Base-by-base conservation (phyloP, 345 rosid genomes). In the Anastatica hierochuntica region DNA sequence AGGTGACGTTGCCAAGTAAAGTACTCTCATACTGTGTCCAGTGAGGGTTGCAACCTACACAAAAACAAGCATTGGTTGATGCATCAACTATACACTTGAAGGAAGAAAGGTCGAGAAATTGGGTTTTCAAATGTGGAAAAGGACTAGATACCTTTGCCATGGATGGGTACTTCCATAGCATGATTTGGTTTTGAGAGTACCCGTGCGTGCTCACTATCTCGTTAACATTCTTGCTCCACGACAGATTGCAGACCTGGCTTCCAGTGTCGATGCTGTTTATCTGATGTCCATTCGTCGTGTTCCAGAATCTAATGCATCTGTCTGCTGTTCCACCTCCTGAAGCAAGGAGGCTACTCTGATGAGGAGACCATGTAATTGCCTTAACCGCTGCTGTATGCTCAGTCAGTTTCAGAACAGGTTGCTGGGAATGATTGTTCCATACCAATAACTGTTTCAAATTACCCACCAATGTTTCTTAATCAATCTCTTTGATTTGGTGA, bases 301-400 rank as follows among this genome's bases (percentile, higher is more conserved):
- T 92, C 98, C 98, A 88, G 62, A 92, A 85, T 40, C 95, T 86
- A 67, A 92, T 83, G 60, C 95, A 88, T 43, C 98, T 69, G 58
- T 92, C 98, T 8, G 97, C 97, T 1, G 98, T 92, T 68, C 98
- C 98, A 27, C 98, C 98, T 50, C 94, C 97, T 2, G 98, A 92
- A 63, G 90, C 97, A 55, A 92, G 98, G 52, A 92, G 88, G 49
- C 79, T 63, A 27, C 76, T 92, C 78, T 88, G 97, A 64, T 92
- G 98, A 41, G 97, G 98, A 30, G 98, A 88, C 98, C 98, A 92
- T 50, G 97, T 73, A 34, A 92, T 85, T 46, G 97, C 98, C 72
- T 92, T 92, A 7, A 88, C 95, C 8, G 98, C 98, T 47, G 97
- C 98, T n/a, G 98, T 85, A 44, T 92, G 98, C 62, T 92, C 97